These are phyloP conservation scores for Lindgomyces ingoldianus DNA, from an alignment of 495 filamentous ascomycete species.

Conservation along the genomic window DNA sequence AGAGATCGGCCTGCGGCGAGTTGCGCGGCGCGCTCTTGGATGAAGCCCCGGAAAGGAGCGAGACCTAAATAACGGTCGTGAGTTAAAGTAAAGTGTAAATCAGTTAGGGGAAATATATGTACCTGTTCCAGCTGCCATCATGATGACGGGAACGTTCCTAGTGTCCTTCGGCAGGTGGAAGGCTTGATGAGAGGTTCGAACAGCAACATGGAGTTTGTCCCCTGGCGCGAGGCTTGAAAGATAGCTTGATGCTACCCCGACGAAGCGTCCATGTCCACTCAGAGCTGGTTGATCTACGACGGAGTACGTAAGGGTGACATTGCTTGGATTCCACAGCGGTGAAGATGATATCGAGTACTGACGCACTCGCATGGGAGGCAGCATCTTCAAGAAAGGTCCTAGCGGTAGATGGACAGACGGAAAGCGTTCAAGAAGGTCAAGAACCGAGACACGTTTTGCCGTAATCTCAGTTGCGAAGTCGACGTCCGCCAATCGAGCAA, in stretches of 20 bases:
- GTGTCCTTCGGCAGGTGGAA: constrained; percentile 60
- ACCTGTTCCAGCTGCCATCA: constrained; percentile 40
- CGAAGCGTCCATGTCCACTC: constrained; percentile 45
- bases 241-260: constrained; percentile 40
- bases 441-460: constrained; percentile 59
- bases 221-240: constrained; percentile 53
- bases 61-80: no score
- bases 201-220: constrained; percentile 62
- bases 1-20: constrained; percentile 22
- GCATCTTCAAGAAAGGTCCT: constrained; percentile 64
- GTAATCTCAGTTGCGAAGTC: constrained; percentile 47
- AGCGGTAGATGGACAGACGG: constrained; percentile 59
- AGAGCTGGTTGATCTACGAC: constrained; percentile 59
- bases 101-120: no score
- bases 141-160: constrained; percentile 60
- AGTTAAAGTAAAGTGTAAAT: no score
- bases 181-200: constrained; percentile 56
- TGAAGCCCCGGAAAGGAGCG: constrained; percentile 44
- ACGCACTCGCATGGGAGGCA: constrained; percentile 72
- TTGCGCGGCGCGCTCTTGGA: constrained; percentile 42
- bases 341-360: constrained; percentile 83
- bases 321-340: constrained; percentile 58
- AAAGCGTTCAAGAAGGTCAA: constrained; percentile 66
- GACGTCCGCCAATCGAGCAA: constrained; percentile 52
- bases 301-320: constrained; percentile 66